Evolutionary conservation across 2,329 filamentous ascomycete genomes (phyloP), one percentile per base, ranked within the genome.

Genomic region (Claviceps sp.): DNA sequence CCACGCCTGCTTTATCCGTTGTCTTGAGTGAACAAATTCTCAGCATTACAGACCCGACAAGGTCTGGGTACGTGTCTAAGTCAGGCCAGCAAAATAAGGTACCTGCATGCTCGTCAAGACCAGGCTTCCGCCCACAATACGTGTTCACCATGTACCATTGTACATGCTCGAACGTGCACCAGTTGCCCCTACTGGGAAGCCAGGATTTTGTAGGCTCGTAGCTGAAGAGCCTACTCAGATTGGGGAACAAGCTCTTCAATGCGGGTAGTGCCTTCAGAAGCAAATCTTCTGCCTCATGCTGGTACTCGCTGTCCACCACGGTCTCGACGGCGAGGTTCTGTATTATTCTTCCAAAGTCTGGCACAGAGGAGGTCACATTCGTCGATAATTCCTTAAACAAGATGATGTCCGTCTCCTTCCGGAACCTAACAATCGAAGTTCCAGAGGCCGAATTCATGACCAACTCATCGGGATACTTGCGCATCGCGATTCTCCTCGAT

Each of bases 11-110:
- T 1, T 53, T 49, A 2, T 61, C 37, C 0, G 49, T 34, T 0
- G 57, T 47, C 0, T 22, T 43, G 9, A 44, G 53, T 22, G 24
- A 40, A 4, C 20, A 22, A 18, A 44, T 52, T 48, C 24, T 55
- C 5, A 59, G 54, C 3, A 63, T 53, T 3, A 58, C 54, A 36
- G 22, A 22, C 22, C 57, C 57, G 1, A 63, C 64, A 54, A 64
- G 67, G 8, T 63, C 62, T 1, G 54, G 52, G 36, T 67, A 58
- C 0, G 60, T 55, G 4, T 61, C 57, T 0, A 62, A 24, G 24
- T 71, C 60, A 0, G 69, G 68, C 65, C 67, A 70, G 22, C 61
- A 65, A 50, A 60, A 60, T 2, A 65, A 4, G 14, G 57, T 57
- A n/a, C 59, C 50, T 7, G 61, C 26, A 7, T 64, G 55, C 9